Conservation (phyloP, 2,329 filamentous ascomycete genomes). For the Colletotrichum destructivum region DNA sequence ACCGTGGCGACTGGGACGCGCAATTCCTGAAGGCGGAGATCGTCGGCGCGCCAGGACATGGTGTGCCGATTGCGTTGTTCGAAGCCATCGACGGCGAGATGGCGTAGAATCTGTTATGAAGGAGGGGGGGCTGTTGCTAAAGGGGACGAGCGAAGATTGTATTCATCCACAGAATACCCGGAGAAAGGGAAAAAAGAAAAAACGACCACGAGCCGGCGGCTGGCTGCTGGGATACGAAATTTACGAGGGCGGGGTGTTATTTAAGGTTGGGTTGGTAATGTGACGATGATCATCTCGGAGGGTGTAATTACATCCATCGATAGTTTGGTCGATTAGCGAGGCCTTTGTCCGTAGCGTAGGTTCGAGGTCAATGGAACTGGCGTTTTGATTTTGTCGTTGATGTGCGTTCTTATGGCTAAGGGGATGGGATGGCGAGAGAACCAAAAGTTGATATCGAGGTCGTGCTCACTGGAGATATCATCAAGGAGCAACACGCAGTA, state of each 20-base stretch:
- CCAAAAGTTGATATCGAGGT: not conserved
- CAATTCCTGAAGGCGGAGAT: slow-evolving; percentile 62
- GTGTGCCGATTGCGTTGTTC: slow-evolving; percentile 58
- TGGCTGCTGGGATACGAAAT: not conserved
- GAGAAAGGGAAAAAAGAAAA: not conserved
- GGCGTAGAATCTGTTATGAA: slow-evolving; percentile 4
- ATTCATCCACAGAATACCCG: not conserved
- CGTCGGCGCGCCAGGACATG: slow-evolving; percentile 60
- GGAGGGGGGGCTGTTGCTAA: not conserved
- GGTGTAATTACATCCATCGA: slow-evolving; percentile 17
- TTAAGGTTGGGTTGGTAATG: not conserved
- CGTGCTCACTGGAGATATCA: not conserved
- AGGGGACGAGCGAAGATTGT: not conserved
- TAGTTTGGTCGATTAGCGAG: slow-evolving; percentile 28
- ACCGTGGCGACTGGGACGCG: slow-evolving; percentile 61
- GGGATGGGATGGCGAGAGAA: not conserved
- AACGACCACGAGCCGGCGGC: not conserved
- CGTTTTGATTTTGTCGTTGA: not conserved
- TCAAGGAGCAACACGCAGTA: not conserved
- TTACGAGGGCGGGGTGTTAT: not conserved
- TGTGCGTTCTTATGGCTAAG: not conserved
- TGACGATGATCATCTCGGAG: not conserved
- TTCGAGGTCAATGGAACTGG: not conserved
- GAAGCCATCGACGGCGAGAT: slow-evolving; percentile 46
- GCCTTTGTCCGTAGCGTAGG: not conserved